These are phyloP conservation scores for Besnoitia besnoiti DNA, from an alignment of 169 alveolate genomes.

Conservation along the genomic window DNA sequence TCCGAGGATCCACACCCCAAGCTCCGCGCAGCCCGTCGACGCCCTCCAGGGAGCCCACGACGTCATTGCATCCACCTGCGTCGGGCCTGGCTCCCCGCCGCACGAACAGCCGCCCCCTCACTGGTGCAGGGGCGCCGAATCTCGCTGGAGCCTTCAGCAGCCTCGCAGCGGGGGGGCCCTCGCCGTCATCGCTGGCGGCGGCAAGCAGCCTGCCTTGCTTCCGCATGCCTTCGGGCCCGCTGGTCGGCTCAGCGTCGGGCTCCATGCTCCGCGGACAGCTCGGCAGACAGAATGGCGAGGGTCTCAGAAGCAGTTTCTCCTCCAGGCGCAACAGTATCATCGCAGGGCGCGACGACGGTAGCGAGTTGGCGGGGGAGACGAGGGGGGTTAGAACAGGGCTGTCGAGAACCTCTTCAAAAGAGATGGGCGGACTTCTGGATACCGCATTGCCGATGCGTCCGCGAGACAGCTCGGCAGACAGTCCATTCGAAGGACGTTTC, in stretches of 20 bases:
- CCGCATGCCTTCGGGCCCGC: conserved; percentile 1
- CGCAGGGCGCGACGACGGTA: not conserved
- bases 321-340: not conserved
- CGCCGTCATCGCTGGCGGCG: not conserved
- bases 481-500: no score
- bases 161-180: not conserved
- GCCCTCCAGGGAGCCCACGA: no score
- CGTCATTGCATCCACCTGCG: no score
- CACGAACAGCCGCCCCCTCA: not conserved
- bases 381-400: not conserved
- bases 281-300: not conserved
- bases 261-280: not conserved
- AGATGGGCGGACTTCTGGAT: not conserved
- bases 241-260: not conserved
- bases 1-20: no score
- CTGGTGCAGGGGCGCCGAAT: not conserved
- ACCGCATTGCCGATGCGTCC: not conserved
- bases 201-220: not conserved
- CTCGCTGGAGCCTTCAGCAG: not conserved
- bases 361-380: not conserved
- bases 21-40: no score
- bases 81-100: no score
- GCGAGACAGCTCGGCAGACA: not conserved
- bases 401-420: not conserved
- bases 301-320: not conserved